Evolutionary conservation across 257 asterid genomes (phyloP).

Genomic region (Penstemon newberryi): DNA sequence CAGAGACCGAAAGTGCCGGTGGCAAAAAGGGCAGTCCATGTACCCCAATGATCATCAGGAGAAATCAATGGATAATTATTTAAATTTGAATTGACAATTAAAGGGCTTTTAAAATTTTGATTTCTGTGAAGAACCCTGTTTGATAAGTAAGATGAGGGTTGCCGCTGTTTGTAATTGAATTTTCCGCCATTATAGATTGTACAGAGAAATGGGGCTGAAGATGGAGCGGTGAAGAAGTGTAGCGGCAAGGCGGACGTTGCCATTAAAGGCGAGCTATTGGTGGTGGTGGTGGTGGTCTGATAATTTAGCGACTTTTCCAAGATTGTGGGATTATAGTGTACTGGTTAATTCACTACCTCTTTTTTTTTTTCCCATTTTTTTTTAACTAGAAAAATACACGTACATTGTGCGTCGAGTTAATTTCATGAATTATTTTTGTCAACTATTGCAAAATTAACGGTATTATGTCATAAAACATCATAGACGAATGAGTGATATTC

Average conservation of each 20-base stretch:
- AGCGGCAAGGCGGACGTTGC: slow-evolving; percentile 37
- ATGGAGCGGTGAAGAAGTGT: slow-evolving; percentile 20
- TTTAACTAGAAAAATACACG: too few species aligned
- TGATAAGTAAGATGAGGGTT: slow-evolving; percentile 20
- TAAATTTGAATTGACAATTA: slow-evolving; percentile 33
- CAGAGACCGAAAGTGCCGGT: slow-evolving; percentile 78
- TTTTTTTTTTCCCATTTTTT: too few species aligned
- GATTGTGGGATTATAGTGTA: too few species aligned
- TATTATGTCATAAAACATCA: too few species aligned
- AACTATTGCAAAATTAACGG: too few species aligned
- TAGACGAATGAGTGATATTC: too few species aligned
- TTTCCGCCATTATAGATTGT: slow-evolving; percentile 29
- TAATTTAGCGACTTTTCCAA: not conserved
- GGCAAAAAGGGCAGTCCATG: slow-evolving; percentile 72
- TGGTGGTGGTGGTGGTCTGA: not conserved
- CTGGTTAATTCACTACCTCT: too few species aligned
- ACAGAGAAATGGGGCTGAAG: slow-evolving; percentile 19
- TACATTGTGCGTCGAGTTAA: too few species aligned
- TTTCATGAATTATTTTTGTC: too few species aligned
- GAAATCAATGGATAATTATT: slow-evolving; percentile 53
- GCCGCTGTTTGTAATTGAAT: slow-evolving; percentile 17
- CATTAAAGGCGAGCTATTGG: slow-evolving; percentile 34
- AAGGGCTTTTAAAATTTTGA: not conserved
- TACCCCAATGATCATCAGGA: slow-evolving; percentile 74
- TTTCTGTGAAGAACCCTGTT: slow-evolving; percentile 14